phyloP scores from a whole-genome alignment of 257 asterid genomes.

The Striga asiatica region DNA sequence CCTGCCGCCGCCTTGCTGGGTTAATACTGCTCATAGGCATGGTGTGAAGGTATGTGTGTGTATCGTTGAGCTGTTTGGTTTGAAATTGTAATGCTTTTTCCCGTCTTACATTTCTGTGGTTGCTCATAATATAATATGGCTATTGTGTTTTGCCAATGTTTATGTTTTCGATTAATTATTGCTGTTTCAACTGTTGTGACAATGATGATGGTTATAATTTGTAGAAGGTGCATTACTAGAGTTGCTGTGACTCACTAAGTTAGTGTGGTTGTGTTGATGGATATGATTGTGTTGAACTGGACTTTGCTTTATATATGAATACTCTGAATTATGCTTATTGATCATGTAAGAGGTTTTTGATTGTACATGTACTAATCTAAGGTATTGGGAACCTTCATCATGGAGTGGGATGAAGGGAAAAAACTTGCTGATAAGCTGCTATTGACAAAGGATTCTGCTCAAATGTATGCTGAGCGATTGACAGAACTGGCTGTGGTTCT shows the following conservation, averaged over 20 bases:
- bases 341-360: slow-evolving; percentile 6
- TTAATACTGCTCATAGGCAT: slow-evolving; percentile 71
- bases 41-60: slow-evolving; percentile 62
- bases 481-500: slow-evolving; percentile 77
- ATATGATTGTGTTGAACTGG: not conserved
- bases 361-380: slow-evolving; percentile 15
- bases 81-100: not conserved
- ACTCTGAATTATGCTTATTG: not conserved
- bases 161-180: too few species aligned
- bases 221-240: slow-evolving; percentile 1
- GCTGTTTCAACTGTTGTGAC: not conserved
- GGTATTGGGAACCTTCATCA: slow-evolving; percentile 87
- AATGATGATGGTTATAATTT: not conserved
- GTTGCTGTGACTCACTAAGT: not conserved
- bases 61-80: not conserved
- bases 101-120: not conserved
- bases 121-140: not conserved
- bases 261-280: slow-evolving; percentile 2
- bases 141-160: not conserved
- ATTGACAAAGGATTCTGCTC: slow-evolving; percentile 53
- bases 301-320: not conserved
- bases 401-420: slow-evolving; percentile 90
- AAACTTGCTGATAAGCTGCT: slow-evolving; percentile 44
- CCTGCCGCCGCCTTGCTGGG: slow-evolving; percentile 94
- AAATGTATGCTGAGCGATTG: slow-evolving; percentile 75